Evolutionary conservation across 352 stramenopile genomes (phyloP).

Genomic region (Globisporangium solare): DNA sequence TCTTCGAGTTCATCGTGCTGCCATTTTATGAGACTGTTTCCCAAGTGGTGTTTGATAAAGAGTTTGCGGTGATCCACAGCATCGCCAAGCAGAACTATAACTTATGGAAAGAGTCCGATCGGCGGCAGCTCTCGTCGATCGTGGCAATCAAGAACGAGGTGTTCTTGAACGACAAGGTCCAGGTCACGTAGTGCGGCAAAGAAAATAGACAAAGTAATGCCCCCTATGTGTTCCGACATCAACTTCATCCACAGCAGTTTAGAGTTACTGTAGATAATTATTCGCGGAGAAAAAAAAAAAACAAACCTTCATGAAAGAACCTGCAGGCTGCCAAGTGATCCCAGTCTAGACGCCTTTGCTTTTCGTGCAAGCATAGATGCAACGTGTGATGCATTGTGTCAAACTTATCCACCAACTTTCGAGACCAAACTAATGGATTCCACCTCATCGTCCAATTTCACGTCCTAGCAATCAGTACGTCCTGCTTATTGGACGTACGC

Average conservation of each 20-base stretch:
- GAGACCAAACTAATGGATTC: too few species aligned
- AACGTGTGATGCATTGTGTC: too few species aligned
- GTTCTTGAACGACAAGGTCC: constrained; percentile 66
- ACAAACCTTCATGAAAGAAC: too few species aligned
- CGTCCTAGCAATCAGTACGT: too few species aligned
- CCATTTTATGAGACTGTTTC: constrained; percentile 78
- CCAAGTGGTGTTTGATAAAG: constrained; percentile 69
- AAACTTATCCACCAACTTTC: too few species aligned
- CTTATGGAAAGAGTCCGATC: constrained; percentile 80
- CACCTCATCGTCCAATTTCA: too few species aligned
- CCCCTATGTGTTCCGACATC: not conserved
- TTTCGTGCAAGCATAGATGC: too few species aligned
- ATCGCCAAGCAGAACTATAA: constrained; percentile 83
- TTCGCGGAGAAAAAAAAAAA: too few species aligned
- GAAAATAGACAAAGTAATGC: too few species aligned
- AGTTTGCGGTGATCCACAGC: constrained; percentile 67
- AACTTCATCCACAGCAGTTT: not conserved
- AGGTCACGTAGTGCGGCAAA: constrained; percentile 22
- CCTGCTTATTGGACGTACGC: constrained; percentile 31
- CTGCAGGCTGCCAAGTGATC: too few species aligned
- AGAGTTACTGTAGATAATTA: too few species aligned
- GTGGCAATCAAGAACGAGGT: constrained; percentile 76
- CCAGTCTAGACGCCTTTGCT: too few species aligned
- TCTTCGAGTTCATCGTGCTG: constrained; percentile 84
- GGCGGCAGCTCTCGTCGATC: constrained; percentile 77